A percentile compares a stretch with the other conserved stretches of the same genome.
Evolutionary conservation across 2,329 filamentous ascomycete species (phyloP).

Genomic region (Hirsutella minnesotensis): DNA sequence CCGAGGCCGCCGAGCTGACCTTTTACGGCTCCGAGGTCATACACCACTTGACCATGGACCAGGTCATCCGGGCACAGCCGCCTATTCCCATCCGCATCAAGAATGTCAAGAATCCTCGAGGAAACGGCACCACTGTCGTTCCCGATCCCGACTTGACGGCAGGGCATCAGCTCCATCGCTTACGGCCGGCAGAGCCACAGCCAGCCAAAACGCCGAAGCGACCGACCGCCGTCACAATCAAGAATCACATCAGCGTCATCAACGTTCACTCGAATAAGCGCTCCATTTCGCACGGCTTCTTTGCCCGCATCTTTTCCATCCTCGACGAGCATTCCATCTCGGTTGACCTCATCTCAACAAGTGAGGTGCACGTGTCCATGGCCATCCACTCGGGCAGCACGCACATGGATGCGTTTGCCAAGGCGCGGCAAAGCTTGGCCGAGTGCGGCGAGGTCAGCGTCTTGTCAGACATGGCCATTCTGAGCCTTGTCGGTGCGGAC

Average conservation of each 20-base stretch:
- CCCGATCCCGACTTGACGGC: slow-evolving; percentile 53
- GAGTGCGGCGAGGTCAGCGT: slow-evolving; percentile 85
- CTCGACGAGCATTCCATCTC: slow-evolving; percentile 78
- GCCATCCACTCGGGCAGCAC: slow-evolving; percentile 75
- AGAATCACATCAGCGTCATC: slow-evolving; percentile 91
- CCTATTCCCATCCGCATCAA: slow-evolving; percentile 82
- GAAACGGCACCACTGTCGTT: slow-evolving; percentile 69
- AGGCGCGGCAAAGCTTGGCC: slow-evolving; percentile 59
- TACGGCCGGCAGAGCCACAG: slow-evolving; percentile 24
- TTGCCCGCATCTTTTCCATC: slow-evolving; percentile 86
- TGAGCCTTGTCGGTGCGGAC: slow-evolving; percentile 87
- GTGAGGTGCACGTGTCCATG: slow-evolving; percentile 95
- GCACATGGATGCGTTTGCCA: slow-evolving; percentile 49
- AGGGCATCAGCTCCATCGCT: slow-evolving; percentile 46
- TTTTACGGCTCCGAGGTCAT: slow-evolving; percentile 95
- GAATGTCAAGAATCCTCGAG: slow-evolving; percentile 79
- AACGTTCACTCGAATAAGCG: slow-evolving; percentile 98
- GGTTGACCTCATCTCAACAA: slow-evolving; percentile 92
- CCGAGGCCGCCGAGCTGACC: slow-evolving; percentile 90
- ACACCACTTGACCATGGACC: slow-evolving; percentile 97
- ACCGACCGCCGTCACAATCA: slow-evolving; percentile 89
- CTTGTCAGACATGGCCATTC: slow-evolving; percentile 83
- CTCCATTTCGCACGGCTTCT: slow-evolving; percentile 90
- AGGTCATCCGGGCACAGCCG: slow-evolving; percentile 68
- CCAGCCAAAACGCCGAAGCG: slow-evolving; percentile 50